Percentiles rank a stretch among this genome's conserved stretches.
Evolutionary conservation across 2,329 filamentous ascomycete genomes (phyloP).

Genomic region (Dactylellina parvicollis): DNA sequence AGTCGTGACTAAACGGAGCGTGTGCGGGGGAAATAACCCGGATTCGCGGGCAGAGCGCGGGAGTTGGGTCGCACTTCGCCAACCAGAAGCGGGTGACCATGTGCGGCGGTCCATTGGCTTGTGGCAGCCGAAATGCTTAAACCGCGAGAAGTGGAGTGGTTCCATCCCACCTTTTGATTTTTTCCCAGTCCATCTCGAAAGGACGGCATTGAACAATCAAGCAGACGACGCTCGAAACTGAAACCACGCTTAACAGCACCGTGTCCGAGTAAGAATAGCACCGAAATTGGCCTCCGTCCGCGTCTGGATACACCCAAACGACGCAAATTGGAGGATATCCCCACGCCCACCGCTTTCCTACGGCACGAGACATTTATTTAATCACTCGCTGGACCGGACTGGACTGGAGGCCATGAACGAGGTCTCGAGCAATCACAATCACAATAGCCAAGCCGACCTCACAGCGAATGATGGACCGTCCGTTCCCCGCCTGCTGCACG

Average conservation of each 20-base stretch:
- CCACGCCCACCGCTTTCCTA: slow-evolving; percentile 27
- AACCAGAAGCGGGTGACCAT: no score
- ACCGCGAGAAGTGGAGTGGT: slow-evolving; percentile 3
- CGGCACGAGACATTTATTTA: slow-evolving; percentile 16
- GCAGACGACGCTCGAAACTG: no score
- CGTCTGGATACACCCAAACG: not conserved
- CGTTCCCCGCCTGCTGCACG: slow-evolving; percentile 23
- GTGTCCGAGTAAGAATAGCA: no score
- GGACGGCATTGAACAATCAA: no score
- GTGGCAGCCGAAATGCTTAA: slow-evolving; percentile 4
- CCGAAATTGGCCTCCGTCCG: not conserved
- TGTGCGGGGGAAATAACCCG: not conserved
- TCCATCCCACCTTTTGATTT: slow-evolving; percentile 26
- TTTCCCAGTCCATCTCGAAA: not conserved
- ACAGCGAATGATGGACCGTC: slow-evolving; percentile 26
- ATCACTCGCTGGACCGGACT: not conserved
- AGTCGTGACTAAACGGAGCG: no score
- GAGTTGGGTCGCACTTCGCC: no score
- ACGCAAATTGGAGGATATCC: not conserved
- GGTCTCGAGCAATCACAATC: slow-evolving; percentile 15
- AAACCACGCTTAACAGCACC: no score
- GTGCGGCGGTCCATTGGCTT: slow-evolving; percentile 48
- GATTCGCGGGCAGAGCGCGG: slow-evolving; percentile 1
- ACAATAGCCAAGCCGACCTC: slow-evolving; percentile 5
- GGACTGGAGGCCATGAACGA: slow-evolving; percentile 30